These are phyloP conservation scores for Penicillium sp. DNA, from an alignment of 2,329 filamentous ascomycete genomes.

Conservation along the genomic window DNA sequence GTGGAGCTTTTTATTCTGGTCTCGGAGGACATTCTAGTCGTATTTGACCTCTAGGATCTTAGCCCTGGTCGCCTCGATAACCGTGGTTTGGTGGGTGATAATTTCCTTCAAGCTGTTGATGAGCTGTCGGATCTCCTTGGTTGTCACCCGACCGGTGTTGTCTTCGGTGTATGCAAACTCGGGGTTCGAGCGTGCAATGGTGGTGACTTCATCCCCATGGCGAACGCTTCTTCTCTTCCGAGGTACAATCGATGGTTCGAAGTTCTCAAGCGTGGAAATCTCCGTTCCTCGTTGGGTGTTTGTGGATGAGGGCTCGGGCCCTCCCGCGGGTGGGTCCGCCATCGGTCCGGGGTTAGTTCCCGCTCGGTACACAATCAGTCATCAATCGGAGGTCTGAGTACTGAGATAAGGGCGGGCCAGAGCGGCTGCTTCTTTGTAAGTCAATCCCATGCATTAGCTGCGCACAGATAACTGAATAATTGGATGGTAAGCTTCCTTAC, in stretches of 20 bases:
- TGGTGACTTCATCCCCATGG: neutral
- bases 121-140: no score
- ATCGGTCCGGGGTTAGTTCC: neutral
- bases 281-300: slow-evolving; percentile 1
- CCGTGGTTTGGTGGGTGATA: neutral
- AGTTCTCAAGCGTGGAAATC: neutral
- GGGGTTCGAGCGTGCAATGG: neutral
- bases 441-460: no score
- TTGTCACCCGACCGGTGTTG: neutral
- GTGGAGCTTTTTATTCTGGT: slow-evolving; percentile 8
- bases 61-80: neutral
- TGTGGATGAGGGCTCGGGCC: slow-evolving; percentile 13
- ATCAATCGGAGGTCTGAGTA: no score
- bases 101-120: neutral
- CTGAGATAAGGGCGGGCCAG: no score
- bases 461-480: no score
- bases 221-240: slow-evolving; percentile 4
- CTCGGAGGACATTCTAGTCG: neutral
- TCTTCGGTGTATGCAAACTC: neutral
- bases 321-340: no score
- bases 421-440: no score
- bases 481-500: no score
- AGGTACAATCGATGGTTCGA: slow-evolving; percentile 12
- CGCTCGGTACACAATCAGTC: neutral
- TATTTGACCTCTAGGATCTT: neutral